Evolutionary conservation across 1,284 basidiomycete species (phyloP).

Genomic region (Sporisorium graminicola): DNA sequence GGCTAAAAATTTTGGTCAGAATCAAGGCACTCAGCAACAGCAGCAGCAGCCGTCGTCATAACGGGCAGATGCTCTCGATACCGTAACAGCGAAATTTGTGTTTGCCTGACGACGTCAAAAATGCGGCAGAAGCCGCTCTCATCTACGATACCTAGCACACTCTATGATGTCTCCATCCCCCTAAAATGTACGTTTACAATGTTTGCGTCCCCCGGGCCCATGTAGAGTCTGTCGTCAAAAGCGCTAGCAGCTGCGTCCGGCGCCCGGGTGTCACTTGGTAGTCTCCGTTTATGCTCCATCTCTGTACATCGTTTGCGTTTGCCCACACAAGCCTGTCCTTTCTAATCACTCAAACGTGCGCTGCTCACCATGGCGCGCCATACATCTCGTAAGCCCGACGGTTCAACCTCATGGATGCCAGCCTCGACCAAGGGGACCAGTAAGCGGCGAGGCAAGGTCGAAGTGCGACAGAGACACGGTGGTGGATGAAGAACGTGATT

Average conservation of each 20-base stretch:
- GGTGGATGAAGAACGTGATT: neutral
- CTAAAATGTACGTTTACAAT: neutral
- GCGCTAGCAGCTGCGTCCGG: neutral
- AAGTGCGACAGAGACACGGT: neutral
- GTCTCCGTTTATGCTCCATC: neutral
- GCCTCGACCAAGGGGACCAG: too few relatives aligned
- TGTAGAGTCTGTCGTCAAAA: neutral
- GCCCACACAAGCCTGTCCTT: too few relatives aligned
- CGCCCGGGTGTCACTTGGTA: too few relatives aligned
- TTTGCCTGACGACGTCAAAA: neutral
- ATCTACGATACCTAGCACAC: neutral
- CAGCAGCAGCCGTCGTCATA: constrained; percentile 8
- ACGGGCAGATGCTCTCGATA: neutral
- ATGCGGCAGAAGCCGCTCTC: neutral
- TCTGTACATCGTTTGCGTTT: neutral
- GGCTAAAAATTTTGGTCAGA: constrained; percentile 46
- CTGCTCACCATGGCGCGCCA: too few relatives aligned
- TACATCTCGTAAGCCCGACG: too few relatives aligned
- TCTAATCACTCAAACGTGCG: too few relatives aligned
- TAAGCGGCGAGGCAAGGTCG: neutral
- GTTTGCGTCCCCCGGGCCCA: neutral
- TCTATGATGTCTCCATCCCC: neutral
- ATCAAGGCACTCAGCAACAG: constrained; percentile 11
- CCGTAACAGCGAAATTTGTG: neutral
- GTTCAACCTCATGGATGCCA: too few relatives aligned